Percentiles rank a stretch among this genome's conserved stretches.
Conservation (phyloP, 805 yeast genomes). For the Jamesozyma piceae region DNA sequence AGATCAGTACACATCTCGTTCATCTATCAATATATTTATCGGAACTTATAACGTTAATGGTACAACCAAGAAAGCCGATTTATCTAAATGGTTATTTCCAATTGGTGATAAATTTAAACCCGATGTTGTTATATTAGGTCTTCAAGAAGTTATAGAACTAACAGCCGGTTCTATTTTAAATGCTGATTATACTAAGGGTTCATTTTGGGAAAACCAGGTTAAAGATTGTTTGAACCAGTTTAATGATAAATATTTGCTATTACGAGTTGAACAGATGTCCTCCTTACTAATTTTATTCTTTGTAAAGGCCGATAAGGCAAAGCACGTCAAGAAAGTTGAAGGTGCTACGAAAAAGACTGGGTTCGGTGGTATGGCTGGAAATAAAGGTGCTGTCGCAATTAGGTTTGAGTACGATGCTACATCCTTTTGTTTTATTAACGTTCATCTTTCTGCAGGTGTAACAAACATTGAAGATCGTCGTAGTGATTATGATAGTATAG, state of each 20-base stretch:
- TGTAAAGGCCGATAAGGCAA: constrained; percentile 41
- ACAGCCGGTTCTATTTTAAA: constrained; percentile 84
- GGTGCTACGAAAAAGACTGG: constrained; percentile 96
- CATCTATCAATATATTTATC: constrained; percentile 54
- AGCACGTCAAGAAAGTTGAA: constrained; percentile 67
- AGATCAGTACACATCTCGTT: constrained; percentile 47
- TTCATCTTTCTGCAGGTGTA: constrained; percentile 91
- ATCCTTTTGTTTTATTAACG: constrained; percentile 73
- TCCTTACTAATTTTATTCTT: constrained; percentile 58
- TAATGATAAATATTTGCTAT: constrained; percentile 47
- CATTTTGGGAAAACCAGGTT: constrained; percentile 69
- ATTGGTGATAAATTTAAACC: constrained; percentile 48
- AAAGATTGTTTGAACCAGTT: constrained; percentile 50
- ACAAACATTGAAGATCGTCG: constrained; percentile 75
- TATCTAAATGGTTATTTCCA: constrained; percentile 77
- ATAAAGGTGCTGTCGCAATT: constrained; percentile 93
- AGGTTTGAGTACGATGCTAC: constrained; percentile 76
- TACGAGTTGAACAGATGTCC: constrained; percentile 69
- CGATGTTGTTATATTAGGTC: constrained; percentile 79
- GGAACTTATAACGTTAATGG: constrained; percentile 92
- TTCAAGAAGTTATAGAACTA: constrained; percentile 89
- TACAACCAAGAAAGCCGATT: constrained; percentile 44
- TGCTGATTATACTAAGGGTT: constrained; percentile 70
- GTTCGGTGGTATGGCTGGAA: constrained; percentile 92
- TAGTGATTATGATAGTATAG: constrained; percentile 69